phyloP scores from a whole-genome alignment of 2,329 filamentous ascomycete species.

The Beauveria sp. region DNA sequence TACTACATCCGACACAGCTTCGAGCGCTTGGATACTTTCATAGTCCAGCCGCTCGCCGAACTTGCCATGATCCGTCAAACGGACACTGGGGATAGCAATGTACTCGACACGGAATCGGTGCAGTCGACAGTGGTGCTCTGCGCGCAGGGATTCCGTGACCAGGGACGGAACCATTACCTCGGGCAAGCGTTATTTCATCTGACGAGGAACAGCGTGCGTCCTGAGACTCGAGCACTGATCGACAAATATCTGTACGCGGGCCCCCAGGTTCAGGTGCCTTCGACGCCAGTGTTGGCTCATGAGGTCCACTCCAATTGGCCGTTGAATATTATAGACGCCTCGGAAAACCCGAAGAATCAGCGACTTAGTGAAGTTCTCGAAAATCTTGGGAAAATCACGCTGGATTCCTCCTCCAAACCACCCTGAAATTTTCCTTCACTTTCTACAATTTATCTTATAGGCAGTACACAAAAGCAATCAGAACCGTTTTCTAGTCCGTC shows the following conservation, averaged over 20 bases:
- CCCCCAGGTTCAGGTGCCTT: not conserved
- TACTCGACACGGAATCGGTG: not conserved
- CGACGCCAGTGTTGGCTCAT: not conserved
- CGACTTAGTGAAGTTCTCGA: not conserved
- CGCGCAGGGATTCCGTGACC: not conserved
- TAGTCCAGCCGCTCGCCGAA: not conserved
- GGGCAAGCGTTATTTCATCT: not conserved
- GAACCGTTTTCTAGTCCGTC: too few relatives aligned
- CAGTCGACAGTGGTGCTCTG: not conserved
- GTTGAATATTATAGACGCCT: not conserved
- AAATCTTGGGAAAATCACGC: too few relatives aligned
- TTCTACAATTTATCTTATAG: too few relatives aligned
- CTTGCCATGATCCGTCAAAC: not conserved
- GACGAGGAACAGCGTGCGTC: not conserved
- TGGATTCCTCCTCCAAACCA: too few relatives aligned
- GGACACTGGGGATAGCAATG: not conserved
- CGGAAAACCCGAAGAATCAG: not conserved
- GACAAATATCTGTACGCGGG: not conserved
- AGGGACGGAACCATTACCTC: not conserved
- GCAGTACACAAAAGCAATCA: too few relatives aligned
- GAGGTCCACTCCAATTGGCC: not conserved
- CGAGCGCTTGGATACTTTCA: slow-evolving; percentile 12
- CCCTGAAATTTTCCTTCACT: too few relatives aligned
- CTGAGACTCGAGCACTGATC: not conserved
- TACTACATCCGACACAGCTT: slow-evolving; percentile 16